phyloP scores from a whole-genome alignment of 1,284 basidiomycete genomes.

The Heterobasidion irregulare region DNA sequence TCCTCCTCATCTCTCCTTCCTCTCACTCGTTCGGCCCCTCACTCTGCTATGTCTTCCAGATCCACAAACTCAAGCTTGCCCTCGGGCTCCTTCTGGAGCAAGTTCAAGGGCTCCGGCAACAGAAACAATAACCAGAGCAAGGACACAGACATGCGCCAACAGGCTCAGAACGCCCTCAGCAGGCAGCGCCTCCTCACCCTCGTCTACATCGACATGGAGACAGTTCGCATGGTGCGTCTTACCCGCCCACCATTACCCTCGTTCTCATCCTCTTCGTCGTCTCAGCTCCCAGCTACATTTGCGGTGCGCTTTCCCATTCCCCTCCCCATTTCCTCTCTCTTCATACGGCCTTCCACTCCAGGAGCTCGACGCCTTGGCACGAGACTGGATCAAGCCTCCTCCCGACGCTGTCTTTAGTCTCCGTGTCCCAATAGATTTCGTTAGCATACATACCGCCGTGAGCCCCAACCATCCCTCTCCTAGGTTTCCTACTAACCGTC shows the following conservation, averaged over 20 bases:
- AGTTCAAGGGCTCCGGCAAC: constrained; percentile 44
- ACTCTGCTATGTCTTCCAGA: constrained; percentile 32
- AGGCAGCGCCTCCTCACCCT: constrained; percentile 70
- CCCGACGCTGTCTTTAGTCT: constrained; percentile 65
- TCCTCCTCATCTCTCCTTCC: constrained; percentile 14
- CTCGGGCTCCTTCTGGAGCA: constrained; percentile 52
- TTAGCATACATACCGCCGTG: constrained; percentile 72
- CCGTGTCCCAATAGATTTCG: constrained; percentile 75
- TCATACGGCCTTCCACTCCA: constrained; percentile 17
- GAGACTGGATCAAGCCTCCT: constrained; percentile 77
- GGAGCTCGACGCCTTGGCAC: constrained; percentile 71
- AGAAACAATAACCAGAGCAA: constrained; percentile 34
- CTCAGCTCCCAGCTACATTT: constrained; percentile 56
- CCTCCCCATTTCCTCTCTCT: constrained; percentile 2
- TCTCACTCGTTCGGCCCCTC: constrained; percentile 14
- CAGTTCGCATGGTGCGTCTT: constrained; percentile 55
- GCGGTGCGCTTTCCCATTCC: constrained; percentile 25
- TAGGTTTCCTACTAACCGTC: background rate
- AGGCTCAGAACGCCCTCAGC: constrained; percentile 41
- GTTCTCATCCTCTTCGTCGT: constrained; percentile 6
- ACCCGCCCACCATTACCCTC: constrained; percentile 6
- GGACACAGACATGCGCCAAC: constrained; percentile 46
- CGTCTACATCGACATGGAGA: constrained; percentile 78
- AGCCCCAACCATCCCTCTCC: constrained; percentile 18
- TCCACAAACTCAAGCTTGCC: constrained; percentile 55